Evolutionary conservation across 768 basidiomycete genomes (phyloP).

Genomic region (Tubosaeta sp.): DNA sequence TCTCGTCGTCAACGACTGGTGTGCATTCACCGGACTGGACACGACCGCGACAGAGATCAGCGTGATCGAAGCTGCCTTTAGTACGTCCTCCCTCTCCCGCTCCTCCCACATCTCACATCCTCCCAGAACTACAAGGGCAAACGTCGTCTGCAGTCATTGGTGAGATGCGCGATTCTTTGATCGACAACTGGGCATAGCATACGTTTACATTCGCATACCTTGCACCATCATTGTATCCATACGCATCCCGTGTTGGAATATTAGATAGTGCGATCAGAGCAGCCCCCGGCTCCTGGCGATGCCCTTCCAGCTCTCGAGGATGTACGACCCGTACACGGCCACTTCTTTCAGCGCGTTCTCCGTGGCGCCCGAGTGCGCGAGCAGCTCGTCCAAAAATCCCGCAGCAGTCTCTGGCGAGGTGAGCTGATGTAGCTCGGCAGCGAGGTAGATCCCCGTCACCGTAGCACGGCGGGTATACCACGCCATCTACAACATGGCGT

Average conservation of each 20-base stretch:
- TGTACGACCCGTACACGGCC: constrained; percentile 52
- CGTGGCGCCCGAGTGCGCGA: constrained; percentile 44
- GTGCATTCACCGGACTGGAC: constrained; percentile 97
- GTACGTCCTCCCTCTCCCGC: constrained; percentile 45
- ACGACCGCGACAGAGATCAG: constrained; percentile 99
- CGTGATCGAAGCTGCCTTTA: constrained; percentile 97
- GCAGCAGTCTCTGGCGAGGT: constrained; percentile 65
- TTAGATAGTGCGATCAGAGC: constrained; percentile 15
- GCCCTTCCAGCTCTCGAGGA: constrained; percentile 66
- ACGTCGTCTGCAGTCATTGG: constrained; percentile 77
- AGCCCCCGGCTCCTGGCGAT: constrained; percentile 68
- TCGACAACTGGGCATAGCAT: constrained; percentile 80
- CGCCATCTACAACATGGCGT: constrained; percentile 39
- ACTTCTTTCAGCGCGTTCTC: constrained; percentile 50
- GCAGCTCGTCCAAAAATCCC: constrained; percentile 61
- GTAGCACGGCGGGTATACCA: constrained; percentile 73
- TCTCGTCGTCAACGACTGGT: constrained; percentile 98
- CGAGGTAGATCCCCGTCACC: constrained; percentile 62
- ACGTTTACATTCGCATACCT: constrained; percentile 26
- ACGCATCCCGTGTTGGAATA: constrained; percentile 13
- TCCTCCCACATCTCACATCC: constrained; percentile 4
- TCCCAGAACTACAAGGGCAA: constrained; percentile 78
- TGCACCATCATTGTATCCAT: constrained; percentile 16
- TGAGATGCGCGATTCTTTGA: constrained; percentile 87
- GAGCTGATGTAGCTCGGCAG: constrained; percentile 83